Conservation (phyloP, 306 rosid species). For the Trichosanthes cucumerina region DNA sequence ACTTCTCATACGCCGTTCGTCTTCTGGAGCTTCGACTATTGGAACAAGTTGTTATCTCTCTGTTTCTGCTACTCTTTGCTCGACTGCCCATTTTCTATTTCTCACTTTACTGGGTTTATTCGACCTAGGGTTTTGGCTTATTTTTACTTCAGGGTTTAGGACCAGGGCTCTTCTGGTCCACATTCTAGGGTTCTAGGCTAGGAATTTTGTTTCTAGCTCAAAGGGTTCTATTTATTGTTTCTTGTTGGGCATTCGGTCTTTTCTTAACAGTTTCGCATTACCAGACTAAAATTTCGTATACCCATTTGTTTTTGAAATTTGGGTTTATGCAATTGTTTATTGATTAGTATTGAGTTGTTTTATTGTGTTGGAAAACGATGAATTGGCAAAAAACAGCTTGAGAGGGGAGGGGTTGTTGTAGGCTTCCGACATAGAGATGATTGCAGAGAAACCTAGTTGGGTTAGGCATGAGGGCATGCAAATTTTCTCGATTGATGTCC, state of each 20-base stretch:
- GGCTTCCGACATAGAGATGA: constrained; percentile 34
- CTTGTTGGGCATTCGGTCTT: neutral
- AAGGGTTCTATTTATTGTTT: neutral
- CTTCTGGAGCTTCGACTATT: constrained; percentile 29
- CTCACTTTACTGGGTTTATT: neutral
- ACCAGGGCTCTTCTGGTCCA: neutral
- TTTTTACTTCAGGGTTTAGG: constrained; percentile 6
- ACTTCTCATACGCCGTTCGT: neutral
- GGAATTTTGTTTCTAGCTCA: neutral
- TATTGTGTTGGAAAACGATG: neutral
- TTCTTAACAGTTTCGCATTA: neutral
- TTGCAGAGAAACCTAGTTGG: constrained; percentile 93
- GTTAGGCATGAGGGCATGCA: constrained; percentile 96
- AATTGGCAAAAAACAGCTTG: constrained; percentile 9
- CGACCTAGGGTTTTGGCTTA: constrained; percentile 15
- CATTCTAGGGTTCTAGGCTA: neutral
- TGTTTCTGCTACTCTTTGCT: neutral
- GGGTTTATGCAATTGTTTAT: neutral
- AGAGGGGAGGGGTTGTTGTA: constrained; percentile 11
- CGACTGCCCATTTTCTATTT: constrained; percentile 8
- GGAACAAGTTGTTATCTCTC: constrained; percentile 9
- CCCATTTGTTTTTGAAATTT: neutral
- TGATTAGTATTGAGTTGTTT: neutral
- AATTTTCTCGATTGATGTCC: constrained; percentile 95
- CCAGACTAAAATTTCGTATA: neutral